Evolutionary conservation across 805 yeast genomes (phyloP), one percentile per base, ranked within the genome.

Genomic region (Zygoascus ofunaensis): DNA sequence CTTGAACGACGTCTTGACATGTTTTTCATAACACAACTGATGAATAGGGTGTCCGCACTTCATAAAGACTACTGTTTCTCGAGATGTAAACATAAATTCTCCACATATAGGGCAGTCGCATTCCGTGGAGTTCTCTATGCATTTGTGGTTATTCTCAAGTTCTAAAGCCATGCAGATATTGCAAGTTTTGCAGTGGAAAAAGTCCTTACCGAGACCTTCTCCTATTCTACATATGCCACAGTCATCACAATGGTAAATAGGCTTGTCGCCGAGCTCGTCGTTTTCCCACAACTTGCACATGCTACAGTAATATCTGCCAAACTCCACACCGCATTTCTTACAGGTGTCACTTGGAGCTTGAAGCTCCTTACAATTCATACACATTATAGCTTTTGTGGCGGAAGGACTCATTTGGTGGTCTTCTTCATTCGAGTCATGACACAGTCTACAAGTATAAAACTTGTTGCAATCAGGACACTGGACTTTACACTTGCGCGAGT

Each of bases 161-260:
- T 81, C 87, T 40, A 89, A 80, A 35, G 90, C 79, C 53, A 89
- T 72, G 61, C 97, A 89, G 4, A 87, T 89, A 55, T 86, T 84
- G 64, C 97, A 89, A 18, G 79, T 80, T 53, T 82, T 77, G 64
- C 97, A 89, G 60, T 89, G 97, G 67, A 86, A 87, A 55, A 82
- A 87, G 62, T 89, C 97, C 51, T 82, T 81, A 15, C 86, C 92
- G 19, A 87, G 63, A 0, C 97, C 97, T 21, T 82, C 69, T 1
- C 97, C 97, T 7, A 90, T 68, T 12, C 97, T 73, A 60, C 97
- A 89, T 44, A 90, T 87, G 0, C 95, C 95, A 66, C 97, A 89
- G 54, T 80, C 83, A 54, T 80, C 85, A 61, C 97, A 89, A 60
- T 89, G 97, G 57, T 87, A 89, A 20, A 89, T 87, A 49, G 82